Conservation (phyloP, 164 flowering plant species). For the Piper longum region DNA sequence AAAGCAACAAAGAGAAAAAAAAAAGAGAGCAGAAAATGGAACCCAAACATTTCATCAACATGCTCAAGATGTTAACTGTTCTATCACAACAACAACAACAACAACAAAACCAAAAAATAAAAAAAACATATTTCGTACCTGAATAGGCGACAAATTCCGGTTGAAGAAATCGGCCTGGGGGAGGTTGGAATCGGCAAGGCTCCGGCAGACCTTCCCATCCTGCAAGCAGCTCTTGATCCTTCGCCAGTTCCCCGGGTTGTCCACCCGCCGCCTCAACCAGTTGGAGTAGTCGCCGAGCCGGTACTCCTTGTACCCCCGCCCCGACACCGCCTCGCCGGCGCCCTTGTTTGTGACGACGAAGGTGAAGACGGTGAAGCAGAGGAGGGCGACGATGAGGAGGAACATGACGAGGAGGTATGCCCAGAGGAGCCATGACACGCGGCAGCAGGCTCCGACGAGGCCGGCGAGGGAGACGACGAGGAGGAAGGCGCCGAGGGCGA, state of each 20-base stretch:
- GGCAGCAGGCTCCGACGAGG: slow-evolving; percentile 47
- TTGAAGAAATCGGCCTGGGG: slow-evolving; percentile 17
- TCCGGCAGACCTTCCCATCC: slow-evolving; percentile 36
- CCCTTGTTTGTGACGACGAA: slow-evolving; percentile 66
- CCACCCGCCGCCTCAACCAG: slow-evolving; percentile 55
- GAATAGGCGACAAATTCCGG: slow-evolving; percentile 31
- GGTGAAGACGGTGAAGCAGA: slow-evolving; percentile 53
- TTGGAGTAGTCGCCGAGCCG: slow-evolving; percentile 50
- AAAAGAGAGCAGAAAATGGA: not conserved
- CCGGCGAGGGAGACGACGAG: slow-evolving; percentile 57
- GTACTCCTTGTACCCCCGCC: slow-evolving; percentile 50
- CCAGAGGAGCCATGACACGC: slow-evolving; percentile 53
- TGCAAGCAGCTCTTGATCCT: slow-evolving; percentile 46
- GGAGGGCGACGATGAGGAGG: slow-evolving; percentile 36
- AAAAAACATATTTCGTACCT: slow-evolving; percentile 21
- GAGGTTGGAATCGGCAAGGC: slow-evolving; percentile 6
- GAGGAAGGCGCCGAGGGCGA: slow-evolving; percentile 43
- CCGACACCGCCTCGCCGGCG: slow-evolving; percentile 36
- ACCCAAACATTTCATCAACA: not conserved
- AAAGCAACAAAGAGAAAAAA: not conserved
- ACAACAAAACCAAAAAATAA: not conserved
- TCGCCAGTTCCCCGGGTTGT: slow-evolving; percentile 32
- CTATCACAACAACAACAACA: not conserved
- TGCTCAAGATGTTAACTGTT: not conserved
- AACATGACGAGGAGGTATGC: slow-evolving; percentile 59